Percentiles rank a stretch among this genome's conserved stretches.
These are phyloP conservation scores for Dothidotthia symphoricarpi DNA, from an alignment of 2,329 filamentous ascomycete genomes.

Conservation along the genomic window DNA sequence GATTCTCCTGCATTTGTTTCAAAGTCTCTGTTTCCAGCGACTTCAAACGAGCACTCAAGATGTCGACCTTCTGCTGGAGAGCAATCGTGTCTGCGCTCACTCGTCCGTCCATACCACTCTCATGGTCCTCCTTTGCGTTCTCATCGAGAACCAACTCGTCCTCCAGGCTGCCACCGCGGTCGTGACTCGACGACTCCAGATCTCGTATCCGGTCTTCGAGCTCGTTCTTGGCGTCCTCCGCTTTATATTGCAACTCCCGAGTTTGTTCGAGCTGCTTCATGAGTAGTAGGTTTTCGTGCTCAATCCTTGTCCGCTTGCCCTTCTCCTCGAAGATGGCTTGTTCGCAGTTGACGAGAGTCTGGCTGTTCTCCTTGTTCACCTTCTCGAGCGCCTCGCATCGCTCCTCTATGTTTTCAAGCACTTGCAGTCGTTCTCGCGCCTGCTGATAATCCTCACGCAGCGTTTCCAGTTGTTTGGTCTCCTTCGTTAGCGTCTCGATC, in stretches of 20 bases:
- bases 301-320: conserved; percentile 48
- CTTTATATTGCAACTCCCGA: conserved; percentile 48
- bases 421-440: conserved; percentile 46
- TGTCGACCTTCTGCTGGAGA: conserved; percentile 43
- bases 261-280: conserved; percentile 50
- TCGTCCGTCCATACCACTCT: conserved; percentile 19
- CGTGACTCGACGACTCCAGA: conserved; percentile 37
- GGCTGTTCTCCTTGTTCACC: conserved; percentile 52
- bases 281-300: conserved; percentile 49
- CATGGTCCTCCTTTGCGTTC: conserved; percentile 24
- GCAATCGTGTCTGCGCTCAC: conserved; percentile 38
- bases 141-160: conserved; percentile 43
- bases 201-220: conserved; percentile 48
- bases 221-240: conserved; percentile 50
- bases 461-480: conserved; percentile 45
- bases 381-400: conserved; percentile 48
- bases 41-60: conserved; percentile 37
- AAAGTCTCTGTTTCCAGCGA: conserved; percentile 43
- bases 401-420: conserved; percentile 48
- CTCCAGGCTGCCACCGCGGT: conserved; percentile 38
- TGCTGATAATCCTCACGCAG: conserved; percentile 48
- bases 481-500: conserved; percentile 51
- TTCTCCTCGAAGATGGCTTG: conserved; percentile 54
- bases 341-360: conserved; percentile 51
- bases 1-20: conserved; percentile 44